These are phyloP conservation scores for Cladobotryum mycophilum DNA, from an alignment of 2,329 filamentous ascomycete genomes.

Conservation along the genomic window DNA sequence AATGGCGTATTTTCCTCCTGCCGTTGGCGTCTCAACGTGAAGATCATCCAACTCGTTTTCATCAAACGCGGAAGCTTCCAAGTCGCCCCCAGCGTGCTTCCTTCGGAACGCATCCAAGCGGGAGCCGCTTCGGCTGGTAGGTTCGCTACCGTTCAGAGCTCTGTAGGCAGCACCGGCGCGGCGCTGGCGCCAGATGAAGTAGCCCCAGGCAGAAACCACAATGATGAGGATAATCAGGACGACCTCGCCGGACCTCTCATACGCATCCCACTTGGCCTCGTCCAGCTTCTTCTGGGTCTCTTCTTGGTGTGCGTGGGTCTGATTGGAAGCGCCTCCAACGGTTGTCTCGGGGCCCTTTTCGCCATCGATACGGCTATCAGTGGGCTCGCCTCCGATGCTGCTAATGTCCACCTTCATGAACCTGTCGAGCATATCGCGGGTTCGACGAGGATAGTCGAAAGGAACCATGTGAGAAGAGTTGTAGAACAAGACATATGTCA, in stretches of 20 bases:
- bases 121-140: conserved; percentile 25
- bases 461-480: conserved; percentile 98
- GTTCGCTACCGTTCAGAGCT: conserved; percentile 38
- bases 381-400: conserved; percentile 73
- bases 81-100: conserved; percentile 42
- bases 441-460: conserved; percentile 81
- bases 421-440: conserved; percentile 92
- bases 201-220: conserved; percentile 68
- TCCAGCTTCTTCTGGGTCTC: conserved; percentile 62
- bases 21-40: conserved; percentile 43
- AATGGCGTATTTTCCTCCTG: conserved; percentile 46
- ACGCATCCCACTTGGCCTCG: conserved; percentile 81
- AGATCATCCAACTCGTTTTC: conserved; percentile 60
- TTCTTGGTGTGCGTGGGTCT: conserved; percentile 48
- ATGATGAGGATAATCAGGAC: conserved; percentile 76
- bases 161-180: conserved; percentile 50
- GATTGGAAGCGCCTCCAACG: conserved; percentile 62
- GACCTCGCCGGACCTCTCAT: conserved; percentile 79
- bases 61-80: conserved; percentile 60
- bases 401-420: conserved; percentile 92
- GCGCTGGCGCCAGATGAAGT: conserved; percentile 59
- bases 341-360: conserved; percentile 74
- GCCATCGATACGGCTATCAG: conserved; percentile 76
- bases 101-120: conserved; percentile 43
- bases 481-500: conserved; percentile 93